Percentiles rank a stretch among this genome's conserved stretches.
Evolutionary conservation across 495 filamentous ascomycete genomes (phyloP).

Genomic region (Polyplosphaeria fusca): DNA sequence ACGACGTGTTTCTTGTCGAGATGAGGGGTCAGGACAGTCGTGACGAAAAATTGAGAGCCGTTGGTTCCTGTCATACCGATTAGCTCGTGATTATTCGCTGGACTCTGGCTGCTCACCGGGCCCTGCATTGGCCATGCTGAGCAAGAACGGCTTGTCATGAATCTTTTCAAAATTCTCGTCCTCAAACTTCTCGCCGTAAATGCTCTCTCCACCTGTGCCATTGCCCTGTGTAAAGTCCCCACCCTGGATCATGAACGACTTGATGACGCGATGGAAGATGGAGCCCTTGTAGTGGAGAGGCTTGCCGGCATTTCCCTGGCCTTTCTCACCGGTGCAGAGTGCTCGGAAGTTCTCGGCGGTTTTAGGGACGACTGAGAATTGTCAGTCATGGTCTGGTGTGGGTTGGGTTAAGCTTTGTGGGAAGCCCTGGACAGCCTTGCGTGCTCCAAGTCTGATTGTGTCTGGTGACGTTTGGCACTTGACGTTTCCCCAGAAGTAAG

Average conservation of each 20-base stretch:
- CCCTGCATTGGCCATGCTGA: constrained; percentile 97
- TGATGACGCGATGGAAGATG: constrained; percentile 94
- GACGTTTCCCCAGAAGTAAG: too few relatives aligned
- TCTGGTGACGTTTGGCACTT: too few relatives aligned
- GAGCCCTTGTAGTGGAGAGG: constrained; percentile 89
- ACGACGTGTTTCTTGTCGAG: constrained; percentile 97
- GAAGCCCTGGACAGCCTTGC: too few relatives aligned
- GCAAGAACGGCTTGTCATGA: constrained; percentile 90
- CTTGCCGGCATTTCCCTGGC: constrained; percentile 76
- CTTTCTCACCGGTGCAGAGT: constrained; percentile 50
- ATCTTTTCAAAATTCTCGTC: constrained; percentile 95
- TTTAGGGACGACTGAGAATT: constrained; percentile 66
- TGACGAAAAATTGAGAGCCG: constrained; percentile 97
- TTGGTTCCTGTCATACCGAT: constrained; percentile 63
- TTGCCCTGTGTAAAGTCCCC: constrained; percentile 96
- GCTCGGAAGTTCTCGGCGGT: constrained; percentile 2
- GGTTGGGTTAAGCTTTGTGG: too few relatives aligned
- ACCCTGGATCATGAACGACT: constrained; percentile 98
- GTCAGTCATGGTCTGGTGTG: neutral
- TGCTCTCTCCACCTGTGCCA: constrained; percentile 90
- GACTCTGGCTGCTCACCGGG: constrained; percentile 56
- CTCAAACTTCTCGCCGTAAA: constrained; percentile 96
- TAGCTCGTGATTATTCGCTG: neutral
- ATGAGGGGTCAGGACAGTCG: constrained; percentile 88
- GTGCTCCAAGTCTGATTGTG: too few relatives aligned